Conservation (phyloP, 805 yeast genomes). For the Citeromyces matritensis region DNA sequence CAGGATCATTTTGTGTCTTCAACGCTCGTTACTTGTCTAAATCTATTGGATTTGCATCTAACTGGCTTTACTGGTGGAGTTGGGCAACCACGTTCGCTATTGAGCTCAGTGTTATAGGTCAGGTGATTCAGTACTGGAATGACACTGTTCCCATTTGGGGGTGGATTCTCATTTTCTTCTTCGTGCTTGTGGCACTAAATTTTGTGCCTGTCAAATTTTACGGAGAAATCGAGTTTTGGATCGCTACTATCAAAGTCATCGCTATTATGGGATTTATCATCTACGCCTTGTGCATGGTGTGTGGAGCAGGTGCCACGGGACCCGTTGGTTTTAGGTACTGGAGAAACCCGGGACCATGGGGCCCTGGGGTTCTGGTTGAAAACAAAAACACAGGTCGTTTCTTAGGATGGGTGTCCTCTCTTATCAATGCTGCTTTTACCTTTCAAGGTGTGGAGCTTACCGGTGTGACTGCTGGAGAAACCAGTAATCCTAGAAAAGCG, state of each 20-base stretch:
- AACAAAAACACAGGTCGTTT: constrained; percentile 39
- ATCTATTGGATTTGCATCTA: constrained; percentile 56
- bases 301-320: constrained; percentile 57
- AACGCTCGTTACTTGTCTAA: constrained; percentile 54
- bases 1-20: constrained; percentile 55
- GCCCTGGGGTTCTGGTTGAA: constrained; percentile 39
- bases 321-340: constrained; percentile 70
- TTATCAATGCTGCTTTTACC: constrained; percentile 63
- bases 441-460: constrained; percentile 69
- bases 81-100: constrained; percentile 69
- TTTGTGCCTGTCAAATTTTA: constrained; percentile 54
- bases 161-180: constrained; percentile 58
- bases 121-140: constrained; percentile 53
- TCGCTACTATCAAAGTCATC: constrained; percentile 48
- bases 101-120: constrained; percentile 60
- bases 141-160: constrained; percentile 52
- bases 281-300: constrained; percentile 54
- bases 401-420: constrained; percentile 54
- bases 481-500: constrained; percentile 49
- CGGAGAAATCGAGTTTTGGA: constrained; percentile 69
- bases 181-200: constrained; percentile 34
- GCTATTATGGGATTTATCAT: constrained; percentile 61
- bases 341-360: constrained; percentile 74
- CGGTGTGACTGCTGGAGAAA: constrained; percentile 66
- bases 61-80: constrained; percentile 64